Evolutionary conservation across 208 protist genomes (phyloP).

Genomic region (Zelonia costaricensis): DNA sequence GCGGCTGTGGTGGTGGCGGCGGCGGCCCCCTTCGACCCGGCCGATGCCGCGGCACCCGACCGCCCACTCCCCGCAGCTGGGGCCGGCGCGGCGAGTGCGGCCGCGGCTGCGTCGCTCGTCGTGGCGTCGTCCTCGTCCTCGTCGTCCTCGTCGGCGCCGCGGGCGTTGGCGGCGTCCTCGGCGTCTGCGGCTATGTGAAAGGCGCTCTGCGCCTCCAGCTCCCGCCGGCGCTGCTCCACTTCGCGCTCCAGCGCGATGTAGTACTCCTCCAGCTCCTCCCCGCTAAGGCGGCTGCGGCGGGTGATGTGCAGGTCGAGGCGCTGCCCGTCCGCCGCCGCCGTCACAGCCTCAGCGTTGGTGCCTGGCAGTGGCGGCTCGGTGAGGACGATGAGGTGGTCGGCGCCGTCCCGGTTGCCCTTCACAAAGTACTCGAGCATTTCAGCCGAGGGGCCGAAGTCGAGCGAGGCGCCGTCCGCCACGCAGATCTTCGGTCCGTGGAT

Average conservation of each 20-base stretch:
- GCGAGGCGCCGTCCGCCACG: conserved; percentile 72
- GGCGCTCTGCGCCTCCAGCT: conserved; percentile 39
- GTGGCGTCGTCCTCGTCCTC: conserved; percentile 19
- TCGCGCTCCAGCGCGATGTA: conserved; percentile 75
- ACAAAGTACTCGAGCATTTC: conserved; percentile 61
- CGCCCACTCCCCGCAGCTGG: neutral
- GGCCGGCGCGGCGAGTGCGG: neutral
- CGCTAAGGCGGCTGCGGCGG: conserved; percentile 56
- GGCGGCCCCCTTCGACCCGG: neutral
- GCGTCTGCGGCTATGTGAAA: conserved; percentile 43
- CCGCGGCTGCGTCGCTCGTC: neutral
- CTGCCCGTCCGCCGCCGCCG: conserved; percentile 35
- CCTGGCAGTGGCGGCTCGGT: conserved; percentile 42
- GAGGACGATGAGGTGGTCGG: conserved; percentile 75
- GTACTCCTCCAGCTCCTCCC: conserved; percentile 87
- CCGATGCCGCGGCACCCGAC: no score
- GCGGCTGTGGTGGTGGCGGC: neutral
- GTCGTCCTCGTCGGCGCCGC: conserved; percentile 32
- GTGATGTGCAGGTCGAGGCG: conserved; percentile 39
- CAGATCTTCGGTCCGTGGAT: conserved; percentile 72
- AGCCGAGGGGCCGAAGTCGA: conserved; percentile 76
- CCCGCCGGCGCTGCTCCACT: conserved; percentile 45
- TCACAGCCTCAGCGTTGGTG: conserved; percentile 57
- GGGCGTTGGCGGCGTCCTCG: conserved; percentile 36
- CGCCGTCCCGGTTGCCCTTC: conserved; percentile 31